Conservation (phyloP, 768 basidiomycete genomes). For the Crepidotus variabilis region DNA sequence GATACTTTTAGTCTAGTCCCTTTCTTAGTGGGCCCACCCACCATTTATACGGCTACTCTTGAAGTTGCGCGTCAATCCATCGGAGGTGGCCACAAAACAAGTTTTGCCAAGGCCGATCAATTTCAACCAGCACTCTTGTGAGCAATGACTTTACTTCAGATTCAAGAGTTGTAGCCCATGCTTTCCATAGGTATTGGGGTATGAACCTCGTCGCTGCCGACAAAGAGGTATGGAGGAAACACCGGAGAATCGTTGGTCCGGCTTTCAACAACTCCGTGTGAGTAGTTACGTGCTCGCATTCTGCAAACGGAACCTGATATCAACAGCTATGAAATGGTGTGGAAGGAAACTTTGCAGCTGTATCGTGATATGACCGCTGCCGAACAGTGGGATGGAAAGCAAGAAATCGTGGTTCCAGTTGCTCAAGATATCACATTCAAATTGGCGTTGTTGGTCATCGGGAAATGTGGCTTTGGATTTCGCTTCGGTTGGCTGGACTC, state of each 20-base stretch:
- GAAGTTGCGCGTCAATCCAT: constrained; percentile 45
- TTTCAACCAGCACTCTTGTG: constrained; percentile 15
- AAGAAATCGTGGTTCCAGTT: constrained; percentile 23
- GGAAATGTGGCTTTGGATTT: constrained; percentile 45
- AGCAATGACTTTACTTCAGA: constrained; percentile 26
- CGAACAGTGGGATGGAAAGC: constrained; percentile 31
- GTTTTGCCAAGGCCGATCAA: constrained; percentile 35
- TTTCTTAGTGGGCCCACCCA: constrained; percentile 31
- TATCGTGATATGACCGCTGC: constrained; percentile 36
- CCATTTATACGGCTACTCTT: constrained; percentile 40
- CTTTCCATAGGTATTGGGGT: constrained; percentile 34
- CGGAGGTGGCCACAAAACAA: constrained; percentile 33
- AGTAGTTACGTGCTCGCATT: too few relatives aligned
- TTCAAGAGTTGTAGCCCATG: constrained; percentile 8
- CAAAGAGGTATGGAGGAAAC: constrained; percentile 3
- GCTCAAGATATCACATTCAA: constrained; percentile 34
- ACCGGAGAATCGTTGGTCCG: neutral
- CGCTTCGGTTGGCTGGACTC: constrained; percentile 37
- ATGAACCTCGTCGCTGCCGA: constrained; percentile 26
- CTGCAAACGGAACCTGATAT: too few relatives aligned
- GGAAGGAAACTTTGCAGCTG: constrained; percentile 24
- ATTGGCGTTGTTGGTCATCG: constrained; percentile 40
- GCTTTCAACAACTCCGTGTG: constrained; percentile 1
- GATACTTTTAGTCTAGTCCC: constrained; percentile 40
- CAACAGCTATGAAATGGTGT: too few relatives aligned